Conservation (phyloP, 2,329 filamentous ascomycete genomes). For the Dichotomopilus funicola region DNA sequence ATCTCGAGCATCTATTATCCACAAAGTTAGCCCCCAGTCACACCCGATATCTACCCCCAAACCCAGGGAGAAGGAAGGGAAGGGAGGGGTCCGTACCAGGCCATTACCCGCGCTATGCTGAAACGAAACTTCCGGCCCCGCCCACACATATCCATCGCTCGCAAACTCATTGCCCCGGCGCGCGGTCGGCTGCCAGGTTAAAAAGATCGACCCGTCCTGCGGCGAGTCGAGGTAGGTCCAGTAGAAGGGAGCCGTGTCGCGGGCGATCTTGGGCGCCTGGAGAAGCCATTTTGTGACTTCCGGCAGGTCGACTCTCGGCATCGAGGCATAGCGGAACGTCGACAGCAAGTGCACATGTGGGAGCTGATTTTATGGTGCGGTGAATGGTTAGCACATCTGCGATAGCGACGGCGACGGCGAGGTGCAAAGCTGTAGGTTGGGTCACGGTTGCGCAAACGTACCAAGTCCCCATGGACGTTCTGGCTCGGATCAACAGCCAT, state of each 20-base stretch:
- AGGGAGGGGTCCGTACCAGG: constrained; percentile 38
- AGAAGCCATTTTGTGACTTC: constrained; percentile 80
- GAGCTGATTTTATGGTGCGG: constrained; percentile 45
- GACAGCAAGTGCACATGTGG: constrained; percentile 88
- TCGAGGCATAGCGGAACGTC: constrained; percentile 69
- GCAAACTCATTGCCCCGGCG: constrained; percentile 68
- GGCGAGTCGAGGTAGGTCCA: constrained; percentile 89
- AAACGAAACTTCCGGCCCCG: constrained; percentile 69
- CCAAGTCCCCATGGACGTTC: constrained; percentile 30
- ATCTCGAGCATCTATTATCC: constrained; percentile 72
- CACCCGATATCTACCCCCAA: not conserved
- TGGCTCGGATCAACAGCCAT: constrained; percentile 30
- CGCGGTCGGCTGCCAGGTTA: constrained; percentile 81
- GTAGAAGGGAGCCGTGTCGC: constrained; percentile 77
- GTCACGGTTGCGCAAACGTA: constrained; percentile 14
- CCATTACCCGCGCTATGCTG: constrained; percentile 63
- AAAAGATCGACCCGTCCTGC: constrained; percentile 70
- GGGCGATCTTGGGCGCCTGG: constrained; percentile 76
- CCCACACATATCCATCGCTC: constrained; percentile 91
- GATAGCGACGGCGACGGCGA: not conserved
- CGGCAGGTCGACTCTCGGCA: constrained; percentile 63
- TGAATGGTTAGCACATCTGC: constrained; percentile 2
- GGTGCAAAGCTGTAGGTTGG: not conserved
- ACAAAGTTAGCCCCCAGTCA: not conserved
- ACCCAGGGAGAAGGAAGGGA: not conserved